phyloP scores from a whole-genome alignment of 23 red algal genomes.

The Gracilaria domingensis region DNA sequence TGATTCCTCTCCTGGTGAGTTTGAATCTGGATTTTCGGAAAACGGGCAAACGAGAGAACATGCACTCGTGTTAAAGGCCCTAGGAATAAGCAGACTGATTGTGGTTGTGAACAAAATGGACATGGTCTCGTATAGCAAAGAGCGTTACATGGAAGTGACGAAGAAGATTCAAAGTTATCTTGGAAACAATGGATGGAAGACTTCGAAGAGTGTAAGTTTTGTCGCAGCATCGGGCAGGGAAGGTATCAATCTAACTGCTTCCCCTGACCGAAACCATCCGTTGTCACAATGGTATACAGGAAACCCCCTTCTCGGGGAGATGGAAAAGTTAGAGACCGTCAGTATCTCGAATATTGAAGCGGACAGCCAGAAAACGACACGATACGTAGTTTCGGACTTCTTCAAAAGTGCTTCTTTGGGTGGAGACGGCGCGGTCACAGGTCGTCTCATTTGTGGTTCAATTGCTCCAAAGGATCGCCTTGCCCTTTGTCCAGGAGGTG shows the following conservation, averaged over 20 bases:
- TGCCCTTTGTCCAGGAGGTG: slow-evolving; percentile 31
- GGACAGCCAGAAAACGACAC: slow-evolving; percentile 52
- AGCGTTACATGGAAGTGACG: slow-evolving; percentile 78
- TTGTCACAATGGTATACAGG: slow-evolving; percentile 95
- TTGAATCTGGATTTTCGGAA: slow-evolving; percentile 94
- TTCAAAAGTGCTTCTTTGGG: slow-evolving; percentile 69
- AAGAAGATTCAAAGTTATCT: slow-evolving; percentile 84
- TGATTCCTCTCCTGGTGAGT: slow-evolving; percentile 89
- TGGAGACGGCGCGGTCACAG: slow-evolving; percentile 61
- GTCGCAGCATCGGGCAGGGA: slow-evolving; percentile 82
- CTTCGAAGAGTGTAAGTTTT: slow-evolving; percentile 73
- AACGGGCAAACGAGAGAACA: slow-evolving; percentile 97
- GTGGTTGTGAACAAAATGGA: slow-evolving; percentile 99
- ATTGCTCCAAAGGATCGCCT: slow-evolving; percentile 68
- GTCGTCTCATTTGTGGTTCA: slow-evolving; percentile 62
- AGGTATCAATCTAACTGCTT: slow-evolving; percentile 90
- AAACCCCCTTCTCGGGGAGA: slow-evolving; percentile 71
- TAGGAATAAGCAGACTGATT: slow-evolving; percentile 84
- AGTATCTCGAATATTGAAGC: slow-evolving; percentile 16
- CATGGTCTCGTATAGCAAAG: slow-evolving; percentile 85
- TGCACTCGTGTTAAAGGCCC: slow-evolving; percentile 76
- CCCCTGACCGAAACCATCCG: slow-evolving; percentile 45
- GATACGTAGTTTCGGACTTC: slow-evolving; percentile 62
- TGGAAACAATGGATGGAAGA: slow-evolving; percentile 87
- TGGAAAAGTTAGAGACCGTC: slow-evolving; percentile 67